Evolutionary conservation across 2,329 filamentous ascomycete species (phyloP), one percentile per base, ranked within the genome.

Genomic region (Fonsecaea pugnacius): DNA sequence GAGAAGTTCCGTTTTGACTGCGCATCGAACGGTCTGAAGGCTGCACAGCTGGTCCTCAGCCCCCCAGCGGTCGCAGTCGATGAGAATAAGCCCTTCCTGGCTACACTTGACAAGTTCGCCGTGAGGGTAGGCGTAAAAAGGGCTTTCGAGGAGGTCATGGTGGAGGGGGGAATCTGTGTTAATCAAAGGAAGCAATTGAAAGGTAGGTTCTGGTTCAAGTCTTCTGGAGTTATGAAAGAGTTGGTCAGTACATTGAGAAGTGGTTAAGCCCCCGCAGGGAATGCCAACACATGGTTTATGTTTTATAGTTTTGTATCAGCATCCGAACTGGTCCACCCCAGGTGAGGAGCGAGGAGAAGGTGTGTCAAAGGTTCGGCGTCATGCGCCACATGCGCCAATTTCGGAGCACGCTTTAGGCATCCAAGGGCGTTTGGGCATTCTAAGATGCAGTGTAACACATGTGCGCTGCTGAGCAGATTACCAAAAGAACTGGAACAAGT

Each of bases 1-100:
- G 78, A 78, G 64, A 80, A 79, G 53, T 71, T 71, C 62, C 77
- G 66, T 43, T 64, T 65, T 12, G 60, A 63, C 46, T 64, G 52
- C 21, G 40, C 10, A 59, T 61, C 65, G 35, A 65, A 65, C 14
- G 67, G 63, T 64, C 63, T 52, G 57, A 67, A 7, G 43, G 65
- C 50, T 21, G 69, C 35, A 58, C 70, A 68, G 32, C 67, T 67
- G 27, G 66, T 65, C 18, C 73, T 70, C 16, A 76, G 64, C 6
- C 72, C 72, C 21, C 68, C 64, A 40, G 68, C 70, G 12, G 67
- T 65, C 63, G 50, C 33, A 51, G 38, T 64, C 38, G 58, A 66
- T 21, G 53, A 50, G 43, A 51, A 51, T 12, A 68, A 46, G 55
- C 65, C 30, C 71, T 68, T 40, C 71, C 50, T 60, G n/a, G 67